Conservation (phyloP, 148 eudicot species). For the Rhododendron ferrugineum region DNA sequence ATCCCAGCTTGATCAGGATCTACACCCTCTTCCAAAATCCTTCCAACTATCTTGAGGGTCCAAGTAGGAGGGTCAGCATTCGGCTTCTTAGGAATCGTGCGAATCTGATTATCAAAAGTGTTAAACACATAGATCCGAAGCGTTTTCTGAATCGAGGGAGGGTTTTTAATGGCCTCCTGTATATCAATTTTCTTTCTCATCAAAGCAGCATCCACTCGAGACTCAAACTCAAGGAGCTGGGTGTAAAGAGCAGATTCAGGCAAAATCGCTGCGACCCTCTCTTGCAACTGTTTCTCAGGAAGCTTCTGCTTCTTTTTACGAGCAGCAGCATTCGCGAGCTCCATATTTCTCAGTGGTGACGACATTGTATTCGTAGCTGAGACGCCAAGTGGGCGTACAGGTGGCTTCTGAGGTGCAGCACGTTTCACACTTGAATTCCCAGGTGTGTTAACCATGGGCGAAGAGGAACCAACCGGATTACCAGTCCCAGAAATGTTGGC, state of each 20-base stretch:
- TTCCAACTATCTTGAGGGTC: constrained; percentile 85
- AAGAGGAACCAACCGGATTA: constrained; percentile 35
- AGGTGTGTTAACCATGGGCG: constrained; percentile 26
- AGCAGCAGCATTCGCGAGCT: constrained; percentile 58
- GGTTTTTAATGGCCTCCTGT: constrained; percentile 82
- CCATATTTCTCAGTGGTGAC: constrained; percentile 71
- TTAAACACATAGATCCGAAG: constrained; percentile 88
- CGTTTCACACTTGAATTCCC: constrained; percentile 44
- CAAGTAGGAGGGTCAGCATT: constrained; percentile 85
- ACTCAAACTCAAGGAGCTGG: constrained; percentile 92
- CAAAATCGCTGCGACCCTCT: constrained; percentile 68
- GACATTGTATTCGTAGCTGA: constrained; percentile 31
- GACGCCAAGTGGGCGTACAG: constrained; percentile 58
- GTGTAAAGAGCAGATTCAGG: constrained; percentile 94
- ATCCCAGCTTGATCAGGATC: constrained; percentile 73
- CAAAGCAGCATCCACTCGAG: constrained; percentile 84
- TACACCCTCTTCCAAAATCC: constrained; percentile 83
- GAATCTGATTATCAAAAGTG: constrained; percentile 73
- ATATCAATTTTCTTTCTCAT: constrained; percentile 82
- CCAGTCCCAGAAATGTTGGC: constrained; percentile 45
- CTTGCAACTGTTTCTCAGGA: constrained; percentile 70
- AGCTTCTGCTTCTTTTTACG: constrained; percentile 81
- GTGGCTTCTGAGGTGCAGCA: constrained; percentile 61
- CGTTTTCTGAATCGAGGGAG: constrained; percentile 77
- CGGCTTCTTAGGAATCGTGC: constrained; percentile 58